Evolutionary conservation across 2,329 filamentous ascomycete species (phyloP), one percentile per base, ranked within the genome.

Genomic region (Colletotrichum caudatum): DNA sequence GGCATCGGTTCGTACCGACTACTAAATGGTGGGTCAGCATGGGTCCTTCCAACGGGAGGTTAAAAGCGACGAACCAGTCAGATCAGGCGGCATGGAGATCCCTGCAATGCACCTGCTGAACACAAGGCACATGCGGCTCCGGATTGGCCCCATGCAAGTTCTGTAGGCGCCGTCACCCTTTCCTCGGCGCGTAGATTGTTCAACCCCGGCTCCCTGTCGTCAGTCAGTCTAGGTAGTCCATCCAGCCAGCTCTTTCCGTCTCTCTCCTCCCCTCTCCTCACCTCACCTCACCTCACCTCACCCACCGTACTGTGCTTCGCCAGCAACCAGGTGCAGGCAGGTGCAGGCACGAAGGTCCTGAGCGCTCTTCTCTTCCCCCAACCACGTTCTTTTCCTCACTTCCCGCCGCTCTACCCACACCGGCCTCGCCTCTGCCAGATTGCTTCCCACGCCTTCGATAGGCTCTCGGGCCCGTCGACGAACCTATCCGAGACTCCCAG

Each of bases 51-150:
- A 56, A 69, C 67, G 71, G 73, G 71, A 73, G 59, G 73, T 71
- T 68, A 71, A 71, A 67, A 54, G 63, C 33, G 46, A 65, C 9
- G 56, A 67, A 44, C 73, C 73, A 74, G 48, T 74, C 56, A 70
- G n/a, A 37, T 23, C 44, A 60, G 14, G 5, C 12, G 12, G 1
- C 61, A 71, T 39, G 64, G 66, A n/a, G 2, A 33, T 48, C 71
- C 73, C 35, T 71, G 71, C 26, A 68, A 66, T 64, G 63, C 63
- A 73, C 54, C 67, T 64, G 61, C 61, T 73, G 61, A 29, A 68
- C 69, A 72, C 68, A 71, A 74, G 73, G 73, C 71, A 74, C 73
- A 66, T 74, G 71, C 73, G 73, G 71, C 71, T 73, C 71, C 57
- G 60, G 54, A 74, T 74, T 74, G 73, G 73, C 71, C 65, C 71